A percentile compares a stretch with the other conserved stretches of the same genome.
phyloP scores from a whole-genome alignment of 331 rosid species.

The Dryas integrifolia region DNA sequence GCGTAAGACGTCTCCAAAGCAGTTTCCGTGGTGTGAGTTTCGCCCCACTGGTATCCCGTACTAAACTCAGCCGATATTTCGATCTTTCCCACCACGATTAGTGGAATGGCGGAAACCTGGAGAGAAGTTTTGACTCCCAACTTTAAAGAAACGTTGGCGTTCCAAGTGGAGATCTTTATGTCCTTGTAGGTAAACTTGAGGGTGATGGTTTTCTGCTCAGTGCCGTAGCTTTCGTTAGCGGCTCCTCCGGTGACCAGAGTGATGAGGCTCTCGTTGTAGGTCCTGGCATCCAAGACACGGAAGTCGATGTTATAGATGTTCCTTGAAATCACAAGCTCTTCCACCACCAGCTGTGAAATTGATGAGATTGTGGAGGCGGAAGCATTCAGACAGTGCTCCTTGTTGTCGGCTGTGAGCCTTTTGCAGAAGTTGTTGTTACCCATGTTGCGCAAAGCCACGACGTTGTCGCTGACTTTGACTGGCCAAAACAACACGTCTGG shows the following conservation, averaged over 20 bases:
- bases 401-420: not conserved
- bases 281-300: not conserved
- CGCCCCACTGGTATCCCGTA: conserved; percentile 14
- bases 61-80: too few relatives aligned
- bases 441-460: conserved; percentile 5
- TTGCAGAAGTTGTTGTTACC: conserved; percentile 11
- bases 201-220: not conserved
- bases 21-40: not conserved
- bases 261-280: not conserved
- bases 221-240: not conserved
- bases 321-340: conserved; percentile 15
- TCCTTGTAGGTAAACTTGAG: not conserved
- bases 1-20: not conserved
- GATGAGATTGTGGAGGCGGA: not conserved
- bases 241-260: not conserved
- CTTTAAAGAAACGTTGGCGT: too few relatives aligned
- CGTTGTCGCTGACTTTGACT: not conserved
- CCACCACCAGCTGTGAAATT: not conserved
- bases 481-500: conserved; percentile 7
- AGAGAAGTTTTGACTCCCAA: not conserved
- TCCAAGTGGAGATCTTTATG: too few relatives aligned
- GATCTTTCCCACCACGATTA: not conserved
- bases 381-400: not conserved
- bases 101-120: not conserved
- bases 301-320: not conserved